These are phyloP conservation scores for Russula dissimulans DNA, from an alignment of 768 basidiomycete genomes.

Conservation along the genomic window DNA sequence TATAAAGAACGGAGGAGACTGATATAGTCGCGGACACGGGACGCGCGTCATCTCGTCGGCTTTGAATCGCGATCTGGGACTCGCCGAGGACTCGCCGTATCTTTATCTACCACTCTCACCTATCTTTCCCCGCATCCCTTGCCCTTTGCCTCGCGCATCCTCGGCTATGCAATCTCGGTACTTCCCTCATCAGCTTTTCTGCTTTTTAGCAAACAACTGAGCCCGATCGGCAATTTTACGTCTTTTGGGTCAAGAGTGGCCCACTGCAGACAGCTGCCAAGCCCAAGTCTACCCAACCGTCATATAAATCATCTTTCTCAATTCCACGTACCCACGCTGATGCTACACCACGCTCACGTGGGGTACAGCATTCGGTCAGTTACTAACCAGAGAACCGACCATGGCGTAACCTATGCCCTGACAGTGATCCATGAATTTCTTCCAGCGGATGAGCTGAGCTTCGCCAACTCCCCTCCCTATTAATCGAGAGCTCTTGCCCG, in stretches of 20 bases:
- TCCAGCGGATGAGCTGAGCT: background rate
- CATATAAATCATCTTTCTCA: too few relatives aligned
- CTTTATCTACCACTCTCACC: conserved; percentile 7
- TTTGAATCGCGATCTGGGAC: background rate
- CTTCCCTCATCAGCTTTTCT: background rate
- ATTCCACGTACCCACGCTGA: too few relatives aligned
- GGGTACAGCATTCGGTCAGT: too few relatives aligned
- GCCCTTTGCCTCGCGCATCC: too few relatives aligned
- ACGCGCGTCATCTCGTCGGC: conserved; percentile 17
- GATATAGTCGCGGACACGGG: conserved; percentile 2
- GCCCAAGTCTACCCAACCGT: too few relatives aligned
- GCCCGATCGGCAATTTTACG: conserved; percentile 2
- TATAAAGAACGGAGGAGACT: background rate
- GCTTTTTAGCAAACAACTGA: background rate
- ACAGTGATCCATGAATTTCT: background rate
- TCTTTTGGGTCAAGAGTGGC: background rate
- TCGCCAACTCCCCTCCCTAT: background rate
- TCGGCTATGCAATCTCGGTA: too few relatives aligned
- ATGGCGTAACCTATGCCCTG: background rate
- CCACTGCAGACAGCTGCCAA: too few relatives aligned
- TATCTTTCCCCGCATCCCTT: background rate
- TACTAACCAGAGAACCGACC: background rate
- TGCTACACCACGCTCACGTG: too few relatives aligned
- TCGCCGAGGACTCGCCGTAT: conserved; percentile 13
- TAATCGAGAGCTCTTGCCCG: background rate